Evolutionary conservation across 768 basidiomycete species (phyloP).

Genomic region (Suillus variegatus): DNA sequence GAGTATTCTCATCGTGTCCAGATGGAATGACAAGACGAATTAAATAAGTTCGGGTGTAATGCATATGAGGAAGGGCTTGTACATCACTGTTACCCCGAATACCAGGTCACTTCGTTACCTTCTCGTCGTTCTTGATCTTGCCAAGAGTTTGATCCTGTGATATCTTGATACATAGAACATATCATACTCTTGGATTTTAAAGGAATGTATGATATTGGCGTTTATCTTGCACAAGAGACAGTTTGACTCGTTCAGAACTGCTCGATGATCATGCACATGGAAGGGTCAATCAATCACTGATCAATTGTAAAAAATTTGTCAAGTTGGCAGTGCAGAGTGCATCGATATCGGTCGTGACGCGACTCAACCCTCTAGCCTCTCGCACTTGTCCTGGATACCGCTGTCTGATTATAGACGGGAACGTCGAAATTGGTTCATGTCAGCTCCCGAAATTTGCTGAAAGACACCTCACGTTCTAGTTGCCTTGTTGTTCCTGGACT

Average conservation of each 20-base stretch:
- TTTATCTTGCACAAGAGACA: background rate
- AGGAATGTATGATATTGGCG: background rate
- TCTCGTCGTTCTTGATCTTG: background rate
- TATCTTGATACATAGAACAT: background rate
- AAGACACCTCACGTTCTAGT: too few species aligned
- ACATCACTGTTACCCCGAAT: background rate
- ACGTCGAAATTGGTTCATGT: too few species aligned
- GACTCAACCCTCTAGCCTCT: too few species aligned
- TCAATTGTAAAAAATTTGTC: background rate
- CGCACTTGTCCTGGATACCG: too few species aligned
- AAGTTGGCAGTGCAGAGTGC: background rate
- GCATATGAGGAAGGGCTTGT: background rate
- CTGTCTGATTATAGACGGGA: too few species aligned
- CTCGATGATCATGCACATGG: too few species aligned
- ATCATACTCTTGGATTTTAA: background rate
- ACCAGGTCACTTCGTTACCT: background rate
- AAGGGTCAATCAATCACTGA: background rate
- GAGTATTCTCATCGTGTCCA: slow-evolving; percentile 10
- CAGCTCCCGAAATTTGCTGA: too few species aligned
- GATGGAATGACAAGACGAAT: slow-evolving; percentile 37
- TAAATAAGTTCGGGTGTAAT: background rate
- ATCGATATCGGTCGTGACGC: background rate
- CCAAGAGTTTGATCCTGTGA: background rate
- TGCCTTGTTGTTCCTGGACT: too few species aligned
- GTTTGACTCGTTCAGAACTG: too few species aligned